Evolutionary conservation across 2,329 filamentous ascomycete species (phyloP).

Genomic region (Diaporthe helianthi): DNA sequence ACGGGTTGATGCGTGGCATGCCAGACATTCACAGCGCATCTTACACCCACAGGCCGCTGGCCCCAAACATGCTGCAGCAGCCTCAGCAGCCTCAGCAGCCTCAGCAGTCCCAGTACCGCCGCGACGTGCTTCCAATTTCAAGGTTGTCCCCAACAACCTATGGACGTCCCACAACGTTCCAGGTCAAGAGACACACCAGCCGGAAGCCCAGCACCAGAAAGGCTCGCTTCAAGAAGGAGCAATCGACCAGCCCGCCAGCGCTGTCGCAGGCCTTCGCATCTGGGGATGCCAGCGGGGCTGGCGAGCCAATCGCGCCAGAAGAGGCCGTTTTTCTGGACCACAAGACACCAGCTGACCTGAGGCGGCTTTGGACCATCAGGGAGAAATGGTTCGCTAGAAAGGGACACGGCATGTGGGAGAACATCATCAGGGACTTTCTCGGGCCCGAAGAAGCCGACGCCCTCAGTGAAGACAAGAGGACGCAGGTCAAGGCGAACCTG

Average conservation of each 20-base stretch:
- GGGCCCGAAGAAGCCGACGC: conserved; percentile 56
- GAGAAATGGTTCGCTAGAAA: conserved; percentile 54
- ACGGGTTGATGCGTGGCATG: conserved; percentile 10
- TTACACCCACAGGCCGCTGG: conserved; percentile 31
- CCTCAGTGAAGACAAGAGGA: conserved; percentile 63
- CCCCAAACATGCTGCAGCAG: conserved; percentile 16
- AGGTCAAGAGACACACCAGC: conserved; percentile 21
- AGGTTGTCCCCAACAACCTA: conserved; percentile 24
- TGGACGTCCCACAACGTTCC: not conserved
- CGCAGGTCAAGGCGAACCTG: conserved; percentile 57
- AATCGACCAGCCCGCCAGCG: conserved; percentile 16
- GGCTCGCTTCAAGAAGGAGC: conserved; percentile 11
- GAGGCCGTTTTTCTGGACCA: conserved; percentile 47
- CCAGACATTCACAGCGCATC: conserved; percentile 14
- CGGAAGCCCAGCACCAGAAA: conserved; percentile 24
- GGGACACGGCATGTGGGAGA: conserved; percentile 66
- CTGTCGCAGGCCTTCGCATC: not conserved
- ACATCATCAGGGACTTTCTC: conserved; percentile 54
- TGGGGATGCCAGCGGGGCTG: not conserved
- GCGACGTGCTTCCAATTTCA: conserved; percentile 24
- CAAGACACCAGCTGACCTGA: conserved; percentile 55
- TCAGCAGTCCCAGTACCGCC: conserved; percentile 19
- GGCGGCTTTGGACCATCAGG: conserved; percentile 57
- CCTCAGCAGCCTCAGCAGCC: conserved; percentile 6
- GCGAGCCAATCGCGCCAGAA: not conserved